Evolutionary conservation across 179 eudicot genomes (phyloP).

Genomic region (Sideroxylon spinosum): DNA sequence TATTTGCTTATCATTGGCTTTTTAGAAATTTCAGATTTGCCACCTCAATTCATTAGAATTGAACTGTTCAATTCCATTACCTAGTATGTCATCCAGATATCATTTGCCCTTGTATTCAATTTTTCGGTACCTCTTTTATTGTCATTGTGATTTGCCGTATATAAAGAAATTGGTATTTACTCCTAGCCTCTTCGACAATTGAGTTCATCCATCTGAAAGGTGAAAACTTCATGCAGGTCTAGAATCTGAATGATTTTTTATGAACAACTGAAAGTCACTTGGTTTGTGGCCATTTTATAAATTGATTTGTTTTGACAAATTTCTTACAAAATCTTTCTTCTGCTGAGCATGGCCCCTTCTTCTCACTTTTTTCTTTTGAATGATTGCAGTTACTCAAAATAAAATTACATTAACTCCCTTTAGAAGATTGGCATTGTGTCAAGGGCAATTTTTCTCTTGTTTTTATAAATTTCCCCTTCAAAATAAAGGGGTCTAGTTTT

Average conservation of each 20-base stretch:
- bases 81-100: background rate
- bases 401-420: background rate
- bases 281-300: background rate
- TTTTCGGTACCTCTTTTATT: background rate
- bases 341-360: background rate
- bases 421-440: background rate
- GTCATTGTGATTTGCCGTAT: background rate
- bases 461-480: background rate
- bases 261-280: background rate
- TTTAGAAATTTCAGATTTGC: too few relatives aligned
- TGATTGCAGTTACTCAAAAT: background rate
- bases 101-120: background rate
- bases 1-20: background rate
- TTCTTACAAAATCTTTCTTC: too few relatives aligned
- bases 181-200: background rate
- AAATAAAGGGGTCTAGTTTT: background rate
- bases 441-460: background rate
- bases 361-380: background rate
- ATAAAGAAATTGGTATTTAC: background rate
- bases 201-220: background rate
- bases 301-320: background rate
- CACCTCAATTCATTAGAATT: too few relatives aligned
- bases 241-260: too few relatives aligned
- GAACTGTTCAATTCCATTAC: background rate
- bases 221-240: background rate